Conservation (phyloP, 768 basidiomycete genomes). For the Termitomyces sp. region DNA sequence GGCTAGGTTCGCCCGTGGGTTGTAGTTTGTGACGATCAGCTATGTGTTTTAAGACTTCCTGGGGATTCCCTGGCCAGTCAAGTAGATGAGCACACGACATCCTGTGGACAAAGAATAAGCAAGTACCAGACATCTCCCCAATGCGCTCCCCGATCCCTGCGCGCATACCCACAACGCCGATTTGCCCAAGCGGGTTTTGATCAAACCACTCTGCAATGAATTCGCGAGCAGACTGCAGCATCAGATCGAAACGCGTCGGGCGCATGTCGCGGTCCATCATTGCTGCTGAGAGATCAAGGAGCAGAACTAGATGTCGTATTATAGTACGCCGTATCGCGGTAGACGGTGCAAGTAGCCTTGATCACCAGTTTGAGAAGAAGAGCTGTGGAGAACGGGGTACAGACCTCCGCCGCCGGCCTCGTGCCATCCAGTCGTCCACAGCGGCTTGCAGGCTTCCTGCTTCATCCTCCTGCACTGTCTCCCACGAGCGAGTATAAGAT, state of each 20-base stretch:
- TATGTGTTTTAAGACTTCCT: constrained; percentile 87
- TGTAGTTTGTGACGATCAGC: constrained; percentile 85
- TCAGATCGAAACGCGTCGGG: constrained; percentile 88
- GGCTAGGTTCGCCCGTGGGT: constrained; percentile 87
- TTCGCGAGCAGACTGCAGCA: constrained; percentile 84
- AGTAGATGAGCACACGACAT: constrained; percentile 1
- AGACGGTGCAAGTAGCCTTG: constrained; percentile 74
- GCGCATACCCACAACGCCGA: constrained; percentile 91
- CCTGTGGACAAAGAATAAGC: not conserved
- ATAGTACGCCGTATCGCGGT: constrained; percentile 90
- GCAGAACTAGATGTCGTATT: constrained; percentile 88
- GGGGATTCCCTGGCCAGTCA: constrained; percentile 72
- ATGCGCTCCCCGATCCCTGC: constrained; percentile 88
- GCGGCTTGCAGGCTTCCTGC: constrained; percentile 85
- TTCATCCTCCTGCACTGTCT: constrained; percentile 95
- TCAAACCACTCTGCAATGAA: constrained; percentile 98
- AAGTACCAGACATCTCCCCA: constrained; percentile 86
- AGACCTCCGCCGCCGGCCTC: constrained; percentile 79
- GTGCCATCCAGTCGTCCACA: constrained; percentile 85
- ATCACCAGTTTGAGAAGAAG: constrained; percentile 1
- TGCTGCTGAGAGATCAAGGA: constrained; percentile 87
- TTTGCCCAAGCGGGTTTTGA: constrained; percentile 97
- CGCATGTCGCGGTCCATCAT: constrained; percentile 98
- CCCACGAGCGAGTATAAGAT: constrained; percentile 92
- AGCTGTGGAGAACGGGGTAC: constrained; percentile 13